Conservation (phyloP, 257 asterid species). For the Lycium ferocissimum region DNA sequence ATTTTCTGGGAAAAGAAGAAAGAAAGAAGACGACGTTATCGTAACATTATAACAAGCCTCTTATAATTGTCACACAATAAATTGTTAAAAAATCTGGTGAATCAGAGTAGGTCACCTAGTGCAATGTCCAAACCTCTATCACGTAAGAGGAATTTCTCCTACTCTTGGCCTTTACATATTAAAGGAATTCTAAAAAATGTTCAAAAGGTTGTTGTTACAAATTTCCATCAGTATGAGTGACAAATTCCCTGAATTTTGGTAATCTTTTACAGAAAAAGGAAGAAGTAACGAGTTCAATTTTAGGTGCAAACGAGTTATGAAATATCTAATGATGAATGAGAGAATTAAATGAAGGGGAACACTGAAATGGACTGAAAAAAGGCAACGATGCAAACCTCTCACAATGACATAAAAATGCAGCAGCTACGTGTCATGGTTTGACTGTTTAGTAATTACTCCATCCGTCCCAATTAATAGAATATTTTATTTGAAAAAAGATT, state of each 20-base stretch:
- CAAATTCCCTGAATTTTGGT: too few species aligned
- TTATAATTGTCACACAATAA: too few species aligned
- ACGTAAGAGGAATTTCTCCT: neutral
- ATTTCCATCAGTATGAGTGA: neutral
- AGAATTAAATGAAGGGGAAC: neutral
- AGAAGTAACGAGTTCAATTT: neutral
- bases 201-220: neutral
- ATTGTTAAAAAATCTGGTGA: too few species aligned
- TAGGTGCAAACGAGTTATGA: neutral
- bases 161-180: neutral
- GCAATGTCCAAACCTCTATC: neutral
- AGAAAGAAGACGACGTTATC: neutral
- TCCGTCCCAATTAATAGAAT: neutral
- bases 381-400: constrained; percentile 5
- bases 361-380: constrained; percentile 23
- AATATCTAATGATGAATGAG: neutral
- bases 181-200: neutral
- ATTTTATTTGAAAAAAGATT: neutral
- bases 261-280: too few species aligned
- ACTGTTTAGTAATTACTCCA: neutral
- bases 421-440: constrained; percentile 30
- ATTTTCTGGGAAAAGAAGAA: too few species aligned
- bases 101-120: too few species aligned
- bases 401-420: neutral
- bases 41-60: too few species aligned